A percentile compares a stretch with the other conserved stretches of the same genome.
phyloP scores from a whole-genome alignment of 208 protist species.

The Histomonas meleagridis region DNA sequence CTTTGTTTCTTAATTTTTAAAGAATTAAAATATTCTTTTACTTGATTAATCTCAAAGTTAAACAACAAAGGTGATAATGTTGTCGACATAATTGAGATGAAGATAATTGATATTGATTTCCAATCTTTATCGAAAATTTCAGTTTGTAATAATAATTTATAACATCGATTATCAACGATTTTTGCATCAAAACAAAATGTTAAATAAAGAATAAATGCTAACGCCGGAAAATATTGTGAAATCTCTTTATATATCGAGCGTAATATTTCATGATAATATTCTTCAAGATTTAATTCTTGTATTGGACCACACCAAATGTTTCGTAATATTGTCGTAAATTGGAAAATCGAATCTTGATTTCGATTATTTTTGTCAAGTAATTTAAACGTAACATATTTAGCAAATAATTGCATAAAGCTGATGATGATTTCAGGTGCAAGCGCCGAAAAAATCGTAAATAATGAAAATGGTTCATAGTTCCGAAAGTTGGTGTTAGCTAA shows the following conservation, averaged over 20 bases:
- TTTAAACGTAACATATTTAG: background rate
- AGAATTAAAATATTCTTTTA: background rate
- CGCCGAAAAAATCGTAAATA: background rate
- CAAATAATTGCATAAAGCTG: background rate
- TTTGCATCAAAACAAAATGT: background rate
- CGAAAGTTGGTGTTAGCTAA: background rate
- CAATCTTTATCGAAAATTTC: background rate
- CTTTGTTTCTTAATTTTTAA: background rate
- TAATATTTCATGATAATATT: background rate
- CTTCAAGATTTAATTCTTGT: background rate
- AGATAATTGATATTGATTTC: background rate
- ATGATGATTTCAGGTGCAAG: background rate
- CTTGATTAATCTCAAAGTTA: background rate
- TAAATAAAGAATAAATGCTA: background rate
- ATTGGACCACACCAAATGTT: background rate
- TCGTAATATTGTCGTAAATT: too few species aligned
- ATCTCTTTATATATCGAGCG: background rate
- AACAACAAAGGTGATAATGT: background rate
- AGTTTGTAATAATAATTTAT: background rate
- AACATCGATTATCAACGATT: background rate
- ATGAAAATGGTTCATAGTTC: background rate
- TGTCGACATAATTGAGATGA: background rate
- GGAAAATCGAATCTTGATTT: too few species aligned
- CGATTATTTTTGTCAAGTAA: too few species aligned
- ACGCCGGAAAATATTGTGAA: background rate